A percentile compares a stretch with the other conserved stretches of the same genome.
Evolutionary conservation across 148 eudicot species (phyloP).

Genomic region (Chenopodium formosanum): DNA sequence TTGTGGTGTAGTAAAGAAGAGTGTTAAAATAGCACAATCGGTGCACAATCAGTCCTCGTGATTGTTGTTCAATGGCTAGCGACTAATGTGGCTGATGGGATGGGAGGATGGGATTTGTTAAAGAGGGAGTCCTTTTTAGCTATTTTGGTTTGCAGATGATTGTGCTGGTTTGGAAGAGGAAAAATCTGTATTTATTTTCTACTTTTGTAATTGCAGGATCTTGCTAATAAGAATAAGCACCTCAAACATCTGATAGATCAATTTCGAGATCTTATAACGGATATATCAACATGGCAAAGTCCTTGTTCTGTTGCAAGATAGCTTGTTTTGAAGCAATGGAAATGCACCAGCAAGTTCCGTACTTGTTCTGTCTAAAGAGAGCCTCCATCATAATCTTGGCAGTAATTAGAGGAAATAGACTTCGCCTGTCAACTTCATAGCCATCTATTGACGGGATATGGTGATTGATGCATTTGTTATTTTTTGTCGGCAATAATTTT

Average conservation of each 20-base stretch:
- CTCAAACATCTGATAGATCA: constrained; percentile 75
- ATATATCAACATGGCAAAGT: constrained; percentile 88
- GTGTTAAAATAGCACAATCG: not conserved
- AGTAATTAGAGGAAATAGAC: not conserved
- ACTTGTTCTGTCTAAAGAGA: not conserved
- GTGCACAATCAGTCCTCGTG: not conserved
- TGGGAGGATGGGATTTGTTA: not conserved
- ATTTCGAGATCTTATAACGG: constrained; percentile 64
- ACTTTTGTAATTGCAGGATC: constrained; percentile 44
- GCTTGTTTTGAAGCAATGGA: not conserved
- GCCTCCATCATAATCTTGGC: not conserved
- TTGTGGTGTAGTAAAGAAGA: not conserved
- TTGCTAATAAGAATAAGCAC: constrained; percentile 65
- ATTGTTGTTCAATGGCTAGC: not conserved
- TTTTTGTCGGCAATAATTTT: not conserved
- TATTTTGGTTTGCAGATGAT: not conserved
- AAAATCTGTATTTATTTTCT: not conserved
- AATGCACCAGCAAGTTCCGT: not conserved
- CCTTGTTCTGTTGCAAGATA: constrained; percentile 50
- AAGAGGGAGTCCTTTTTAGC: not conserved
- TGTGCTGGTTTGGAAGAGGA: not conserved
- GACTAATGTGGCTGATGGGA: not conserved
- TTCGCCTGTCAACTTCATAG: too few relatives aligned
- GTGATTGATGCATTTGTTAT: not conserved
- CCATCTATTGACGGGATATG: not conserved